Evolutionary conservation across 2,329 filamentous ascomycete species (phyloP).

Genomic region (Zasmidium angulare): DNA sequence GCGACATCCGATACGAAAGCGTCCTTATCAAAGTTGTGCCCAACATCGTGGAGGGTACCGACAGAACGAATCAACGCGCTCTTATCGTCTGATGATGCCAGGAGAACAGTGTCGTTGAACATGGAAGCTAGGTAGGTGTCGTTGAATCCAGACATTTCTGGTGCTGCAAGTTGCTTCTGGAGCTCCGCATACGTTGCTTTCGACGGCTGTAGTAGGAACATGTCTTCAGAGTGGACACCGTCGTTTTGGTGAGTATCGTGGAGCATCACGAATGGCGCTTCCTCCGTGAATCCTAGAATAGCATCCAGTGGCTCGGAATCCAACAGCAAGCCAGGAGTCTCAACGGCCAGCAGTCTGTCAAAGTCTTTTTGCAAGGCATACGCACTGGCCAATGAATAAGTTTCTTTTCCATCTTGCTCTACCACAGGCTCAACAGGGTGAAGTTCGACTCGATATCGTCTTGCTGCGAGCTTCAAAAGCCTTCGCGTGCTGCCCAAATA

Average conservation of each 20-base stretch:
- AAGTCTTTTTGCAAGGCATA: constrained; percentile 44
- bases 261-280: constrained; percentile 31
- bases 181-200: constrained; percentile 20
- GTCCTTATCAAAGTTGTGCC: constrained; percentile 44
- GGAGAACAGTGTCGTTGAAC: constrained; percentile 28
- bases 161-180: constrained; percentile 13
- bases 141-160: constrained; percentile 20
- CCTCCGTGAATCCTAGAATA: constrained; percentile 33
- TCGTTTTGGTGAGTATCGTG: constrained; percentile 28
- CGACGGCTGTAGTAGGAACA: constrained; percentile 34
- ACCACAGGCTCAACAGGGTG: constrained; percentile 43
- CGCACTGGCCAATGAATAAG: constrained; percentile 47
- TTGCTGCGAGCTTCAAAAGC: constrained; percentile 46
- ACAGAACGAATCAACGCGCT: constrained; percentile 33
- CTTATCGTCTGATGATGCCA: constrained; percentile 25
- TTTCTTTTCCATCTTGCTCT: constrained; percentile 27
- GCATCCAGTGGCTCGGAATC: constrained; percentile 49
- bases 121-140: constrained; percentile 33
- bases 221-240: constrained; percentile 33
- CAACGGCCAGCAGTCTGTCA: constrained; percentile 46
- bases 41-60: constrained; percentile 30
- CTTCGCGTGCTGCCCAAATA: constrained; percentile 46
- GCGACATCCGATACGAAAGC: constrained; percentile 44
- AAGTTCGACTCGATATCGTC: constrained; percentile 47
- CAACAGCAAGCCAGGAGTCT: constrained; percentile 46